Evolutionary conservation across 345 rosid species (phyloP).

Genomic region (Brassica cretica): DNA sequence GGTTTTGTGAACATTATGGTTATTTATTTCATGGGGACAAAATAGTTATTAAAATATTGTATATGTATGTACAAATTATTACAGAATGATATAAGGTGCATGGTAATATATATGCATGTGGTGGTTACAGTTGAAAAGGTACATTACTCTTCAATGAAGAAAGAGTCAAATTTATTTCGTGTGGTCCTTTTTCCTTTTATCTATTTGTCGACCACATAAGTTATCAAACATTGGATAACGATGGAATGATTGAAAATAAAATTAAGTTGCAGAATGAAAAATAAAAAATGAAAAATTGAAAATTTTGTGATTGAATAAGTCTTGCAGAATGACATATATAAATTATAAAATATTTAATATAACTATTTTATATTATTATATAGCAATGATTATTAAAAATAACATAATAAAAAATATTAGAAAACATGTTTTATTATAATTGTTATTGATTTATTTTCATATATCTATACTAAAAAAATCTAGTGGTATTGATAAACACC

Average conservation of each 20-base stretch:
- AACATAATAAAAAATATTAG: too few species aligned
- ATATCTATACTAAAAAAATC: too few species aligned
- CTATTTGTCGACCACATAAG: not conserved
- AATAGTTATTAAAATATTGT: not conserved
- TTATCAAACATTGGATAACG: not conserved
- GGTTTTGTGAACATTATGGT: not conserved
- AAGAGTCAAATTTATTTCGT: slow-evolving; percentile 38
- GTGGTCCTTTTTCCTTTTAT: slow-evolving; percentile 1
- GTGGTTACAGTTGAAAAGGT: slow-evolving; percentile 28
- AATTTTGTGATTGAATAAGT: not conserved
- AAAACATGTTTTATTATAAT: too few species aligned
- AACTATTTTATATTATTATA: too few species aligned
- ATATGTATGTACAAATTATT: slow-evolving; percentile 7
- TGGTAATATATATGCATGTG: slow-evolving; percentile 34
- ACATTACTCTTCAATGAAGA: slow-evolving; percentile 25
- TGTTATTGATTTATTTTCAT: too few species aligned
- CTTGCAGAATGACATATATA: not conserved
- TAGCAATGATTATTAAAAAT: too few species aligned
- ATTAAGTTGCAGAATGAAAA: not conserved
- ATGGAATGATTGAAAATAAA: not conserved
- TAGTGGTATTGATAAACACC: too few species aligned
- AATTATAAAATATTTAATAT: too few species aligned
- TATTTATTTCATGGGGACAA: not conserved
- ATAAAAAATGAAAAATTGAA: not conserved
- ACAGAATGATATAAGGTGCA: slow-evolving; percentile 18